A percentile compares a stretch with the other conserved stretches of the same genome.
These are phyloP conservation scores for Metarhizium guizhouense DNA, from an alignment of 2,329 filamentous ascomycete species.

Conservation along the genomic window DNA sequence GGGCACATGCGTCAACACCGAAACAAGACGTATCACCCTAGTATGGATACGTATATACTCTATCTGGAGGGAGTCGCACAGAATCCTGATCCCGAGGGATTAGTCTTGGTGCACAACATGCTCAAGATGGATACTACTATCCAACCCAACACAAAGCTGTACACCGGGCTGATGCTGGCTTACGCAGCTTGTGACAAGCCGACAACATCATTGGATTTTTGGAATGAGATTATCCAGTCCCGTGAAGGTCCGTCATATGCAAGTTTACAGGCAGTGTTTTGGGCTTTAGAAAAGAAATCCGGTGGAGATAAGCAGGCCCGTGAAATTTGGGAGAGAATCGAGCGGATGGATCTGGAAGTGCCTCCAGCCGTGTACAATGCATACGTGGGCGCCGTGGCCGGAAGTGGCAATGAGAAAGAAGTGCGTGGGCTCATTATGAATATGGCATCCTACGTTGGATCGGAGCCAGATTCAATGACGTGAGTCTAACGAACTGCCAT, in stretches of 20 bases:
- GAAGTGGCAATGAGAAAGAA: slow-evolving; percentile 61
- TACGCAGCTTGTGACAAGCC: slow-evolving; percentile 63
- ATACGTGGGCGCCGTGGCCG: slow-evolving; percentile 69
- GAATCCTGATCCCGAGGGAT: slow-evolving; percentile 44
- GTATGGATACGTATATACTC: slow-evolving; percentile 62
- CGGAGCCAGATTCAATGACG: slow-evolving; percentile 61
- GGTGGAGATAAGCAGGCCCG: slow-evolving; percentile 52
- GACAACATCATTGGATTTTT: slow-evolving; percentile 64
- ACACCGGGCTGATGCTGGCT: slow-evolving; percentile 81
- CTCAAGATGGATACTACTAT: slow-evolving; percentile 84
- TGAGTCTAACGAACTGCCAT: slow-evolving; percentile 36
- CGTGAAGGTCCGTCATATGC: slow-evolving; percentile 79
- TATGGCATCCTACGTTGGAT: slow-evolving; percentile 58
- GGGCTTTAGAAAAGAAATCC: slow-evolving; percentile 58
- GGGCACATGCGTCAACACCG: slow-evolving; percentile 84
- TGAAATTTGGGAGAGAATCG: slow-evolving; percentile 62
- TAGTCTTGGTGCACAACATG: slow-evolving; percentile 82
- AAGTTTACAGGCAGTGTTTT: slow-evolving; percentile 73
- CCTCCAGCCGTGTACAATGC: slow-evolving; percentile 64
- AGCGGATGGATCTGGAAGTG: slow-evolving; percentile 68
- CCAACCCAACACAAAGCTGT: slow-evolving; percentile 64
- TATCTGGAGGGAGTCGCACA: slow-evolving; percentile 68
- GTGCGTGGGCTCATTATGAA: slow-evolving; percentile 56
- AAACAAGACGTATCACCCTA: slow-evolving; percentile 55
- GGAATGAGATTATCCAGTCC: slow-evolving; percentile 73